These are phyloP conservation scores for Penicillium silybi DNA, from an alignment of 495 filamentous ascomycete species.

Conservation along the genomic window DNA sequence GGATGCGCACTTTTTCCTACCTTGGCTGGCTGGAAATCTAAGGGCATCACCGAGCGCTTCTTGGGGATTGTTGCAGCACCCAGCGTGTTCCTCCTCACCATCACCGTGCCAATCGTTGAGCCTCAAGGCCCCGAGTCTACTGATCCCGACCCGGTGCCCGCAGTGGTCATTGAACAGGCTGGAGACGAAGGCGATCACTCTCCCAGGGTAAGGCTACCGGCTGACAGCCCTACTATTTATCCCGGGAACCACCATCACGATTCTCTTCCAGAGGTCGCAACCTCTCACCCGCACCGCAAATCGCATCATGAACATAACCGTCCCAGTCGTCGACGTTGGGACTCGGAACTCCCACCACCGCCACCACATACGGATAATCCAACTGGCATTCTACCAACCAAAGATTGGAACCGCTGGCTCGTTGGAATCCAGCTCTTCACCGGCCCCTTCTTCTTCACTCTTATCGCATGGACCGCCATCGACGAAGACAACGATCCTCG, in stretches of 20 bases:
- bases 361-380: conserved; percentile 16
- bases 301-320: conserved; percentile 8
- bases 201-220: conserved; percentile 37
- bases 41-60: conserved; percentile 70
- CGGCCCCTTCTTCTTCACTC: conserved; percentile 76
- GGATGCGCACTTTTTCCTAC: conserved; percentile 83
- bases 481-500: conserved; percentile 44
- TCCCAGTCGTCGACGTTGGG: conserved; percentile 28
- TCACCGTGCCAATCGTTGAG: conserved; percentile 91
- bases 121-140: conserved; percentile 48
- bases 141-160: conserved; percentile 31
- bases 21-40: conserved; percentile 71
- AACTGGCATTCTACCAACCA: conserved; percentile 20
- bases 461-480: conserved; percentile 72
- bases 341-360: conserved; percentile 39
- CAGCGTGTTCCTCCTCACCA: conserved; percentile 83
- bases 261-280: conserved; percentile 4
- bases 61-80: conserved; percentile 78
- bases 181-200: conserved; percentile 19
- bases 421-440: conserved; percentile 79
- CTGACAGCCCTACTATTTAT: conserved; percentile 40
- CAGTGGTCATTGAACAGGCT: conserved; percentile 34
- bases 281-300: conserved; percentile 16
- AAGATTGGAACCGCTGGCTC: conserved; percentile 89
- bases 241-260: conserved; percentile 10